Evolutionary conservation across 1,139 yeast genomes (phyloP).

Genomic region (Geotrichum restrictum): DNA sequence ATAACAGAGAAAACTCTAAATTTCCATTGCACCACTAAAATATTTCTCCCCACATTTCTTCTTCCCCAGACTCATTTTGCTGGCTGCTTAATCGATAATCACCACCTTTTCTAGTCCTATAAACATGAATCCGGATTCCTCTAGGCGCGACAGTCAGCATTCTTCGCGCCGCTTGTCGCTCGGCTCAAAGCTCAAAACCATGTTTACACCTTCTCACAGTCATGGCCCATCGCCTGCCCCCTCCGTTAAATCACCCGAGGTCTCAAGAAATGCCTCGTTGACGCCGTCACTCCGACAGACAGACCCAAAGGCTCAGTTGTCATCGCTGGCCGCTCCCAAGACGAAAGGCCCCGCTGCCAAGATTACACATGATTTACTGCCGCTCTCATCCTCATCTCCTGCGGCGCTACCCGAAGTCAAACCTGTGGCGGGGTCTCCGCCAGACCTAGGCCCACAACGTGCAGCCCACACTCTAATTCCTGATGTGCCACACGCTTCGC

Average conservation of each 20-base stretch:
- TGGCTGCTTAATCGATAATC: too few species aligned
- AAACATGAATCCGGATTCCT: neutral
- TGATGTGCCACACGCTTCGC: too few species aligned
- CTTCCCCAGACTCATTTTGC: too few species aligned
- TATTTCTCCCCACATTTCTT: neutral
- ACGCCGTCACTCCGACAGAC: neutral
- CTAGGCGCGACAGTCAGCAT: constrained; percentile 4
- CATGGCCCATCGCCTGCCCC: neutral
- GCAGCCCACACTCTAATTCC: too few species aligned
- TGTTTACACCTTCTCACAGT: constrained; percentile 19
- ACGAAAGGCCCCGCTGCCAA: neutral
- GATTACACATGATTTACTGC: neutral
- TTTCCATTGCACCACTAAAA: constrained; percentile 3
- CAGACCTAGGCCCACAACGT: too few species aligned
- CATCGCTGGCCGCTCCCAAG: neutral
- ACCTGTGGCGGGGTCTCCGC: too few species aligned
- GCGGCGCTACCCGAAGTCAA: neutral
- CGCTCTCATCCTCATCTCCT: constrained; percentile 1
- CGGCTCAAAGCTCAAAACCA: constrained; percentile 29
- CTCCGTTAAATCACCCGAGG: neutral
- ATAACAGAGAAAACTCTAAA: neutral
- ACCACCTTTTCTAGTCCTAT: neutral
- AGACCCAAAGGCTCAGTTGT: neutral
- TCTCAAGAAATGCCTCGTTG: neutral
- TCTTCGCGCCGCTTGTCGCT: constrained; percentile 17